Conservation (phyloP, 495 filamentous ascomycete species). For the Recurvomyces mirabilis region DNA sequence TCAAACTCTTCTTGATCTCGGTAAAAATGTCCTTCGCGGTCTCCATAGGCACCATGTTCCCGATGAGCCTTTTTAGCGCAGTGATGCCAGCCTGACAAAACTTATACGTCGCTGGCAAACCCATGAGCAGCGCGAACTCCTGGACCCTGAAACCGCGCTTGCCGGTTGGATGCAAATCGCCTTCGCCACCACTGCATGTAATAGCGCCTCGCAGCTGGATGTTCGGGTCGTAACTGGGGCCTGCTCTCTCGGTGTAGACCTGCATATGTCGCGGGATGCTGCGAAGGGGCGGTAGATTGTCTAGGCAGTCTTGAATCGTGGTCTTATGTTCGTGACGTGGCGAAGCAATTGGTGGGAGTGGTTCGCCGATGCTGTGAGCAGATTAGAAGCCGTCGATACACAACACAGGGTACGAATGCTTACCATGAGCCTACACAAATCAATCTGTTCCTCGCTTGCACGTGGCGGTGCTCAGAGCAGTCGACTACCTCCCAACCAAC, state of each 20-base stretch:
- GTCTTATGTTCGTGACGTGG: slow-evolving; percentile 49
- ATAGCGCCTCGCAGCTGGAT: slow-evolving; percentile 44
- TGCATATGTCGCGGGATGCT: not conserved
- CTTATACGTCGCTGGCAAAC: slow-evolving; percentile 54
- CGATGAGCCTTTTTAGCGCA: slow-evolving; percentile 58
- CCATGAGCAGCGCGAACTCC: slow-evolving; percentile 67
- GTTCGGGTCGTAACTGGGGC: not conserved
- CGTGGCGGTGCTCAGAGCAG: slow-evolving; percentile 49
- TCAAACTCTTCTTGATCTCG: slow-evolving; percentile 14
- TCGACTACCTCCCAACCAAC: slow-evolving; percentile 47
- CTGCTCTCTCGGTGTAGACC: not conserved
- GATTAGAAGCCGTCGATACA: not conserved
- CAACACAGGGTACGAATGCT: slow-evolving; percentile 13
- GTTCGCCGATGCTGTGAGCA: slow-evolving; percentile 54
- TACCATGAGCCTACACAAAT: slow-evolving; percentile 73
- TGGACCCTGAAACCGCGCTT: slow-evolving; percentile 53
- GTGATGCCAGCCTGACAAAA: slow-evolving; percentile 39
- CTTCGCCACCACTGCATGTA: slow-evolving; percentile 56
- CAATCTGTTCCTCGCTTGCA: slow-evolving; percentile 50
- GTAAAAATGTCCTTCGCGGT: slow-evolving; percentile 48
- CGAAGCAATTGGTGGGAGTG: slow-evolving; percentile 55
- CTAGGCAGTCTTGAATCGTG: slow-evolving; percentile 31
- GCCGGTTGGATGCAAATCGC: slow-evolving; percentile 59
- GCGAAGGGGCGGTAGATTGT: not conserved
- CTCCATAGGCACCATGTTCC: slow-evolving; percentile 71